phyloP scores from a whole-genome alignment of 352 stramenopile genomes.

The Phytophthora capsici region DNA sequence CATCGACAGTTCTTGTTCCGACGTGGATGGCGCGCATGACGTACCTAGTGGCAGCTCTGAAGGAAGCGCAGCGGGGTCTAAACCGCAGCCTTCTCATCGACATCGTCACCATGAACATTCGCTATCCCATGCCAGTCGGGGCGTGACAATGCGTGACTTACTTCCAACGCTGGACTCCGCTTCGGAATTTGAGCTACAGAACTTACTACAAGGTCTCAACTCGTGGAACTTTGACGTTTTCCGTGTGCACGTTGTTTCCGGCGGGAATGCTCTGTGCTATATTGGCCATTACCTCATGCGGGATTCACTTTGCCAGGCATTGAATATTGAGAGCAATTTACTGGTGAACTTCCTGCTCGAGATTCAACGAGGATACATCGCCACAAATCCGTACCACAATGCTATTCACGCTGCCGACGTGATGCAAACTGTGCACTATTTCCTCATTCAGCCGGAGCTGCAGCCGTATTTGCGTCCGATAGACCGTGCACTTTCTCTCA shows the following conservation, averaged over 20 bases:
- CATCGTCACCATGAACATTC: constrained; percentile 29
- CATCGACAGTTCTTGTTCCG: constrained; percentile 25
- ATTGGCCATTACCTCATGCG: constrained; percentile 82
- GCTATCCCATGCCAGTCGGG: constrained; percentile 31
- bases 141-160: constrained; percentile 71
- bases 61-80: constrained; percentile 6
- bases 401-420: constrained; percentile 90
- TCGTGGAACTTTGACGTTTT: constrained; percentile 87
- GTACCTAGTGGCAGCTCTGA: constrained; percentile 14
- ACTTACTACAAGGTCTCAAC: constrained; percentile 54
- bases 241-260: constrained; percentile 67
- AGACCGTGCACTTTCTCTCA: constrained; percentile 73
- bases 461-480: constrained; percentile 76
- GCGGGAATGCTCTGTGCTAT: constrained; percentile 75
- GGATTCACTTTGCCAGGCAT: constrained; percentile 58
- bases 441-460: constrained; percentile 80
- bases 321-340: constrained; percentile 67
- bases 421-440: constrained; percentile 90
- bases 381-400: constrained; percentile 91
- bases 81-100: constrained; percentile 14
- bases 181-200: constrained; percentile 75
- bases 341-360: constrained; percentile 82
- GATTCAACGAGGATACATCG: constrained; percentile 84
- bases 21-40: constrained; percentile 16
- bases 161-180: constrained; percentile 63